Conservation (phyloP, 257 asterid genomes). For the Fraxinus anomala region DNA sequence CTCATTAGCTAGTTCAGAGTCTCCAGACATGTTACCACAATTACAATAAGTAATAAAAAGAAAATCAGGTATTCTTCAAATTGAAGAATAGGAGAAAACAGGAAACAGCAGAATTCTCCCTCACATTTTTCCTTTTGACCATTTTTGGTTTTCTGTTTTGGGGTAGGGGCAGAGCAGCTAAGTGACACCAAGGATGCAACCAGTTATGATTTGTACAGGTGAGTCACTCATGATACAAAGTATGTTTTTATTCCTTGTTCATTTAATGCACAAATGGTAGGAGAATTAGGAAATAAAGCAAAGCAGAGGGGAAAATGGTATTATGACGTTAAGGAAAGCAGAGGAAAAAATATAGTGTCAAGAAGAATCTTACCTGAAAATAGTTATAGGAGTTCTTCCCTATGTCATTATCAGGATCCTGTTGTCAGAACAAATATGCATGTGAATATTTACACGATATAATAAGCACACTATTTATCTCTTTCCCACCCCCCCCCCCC, state of each 20-base stretch:
- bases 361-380: constrained; percentile 57
- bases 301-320: not conserved
- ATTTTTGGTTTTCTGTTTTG: not conserved
- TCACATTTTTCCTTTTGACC: not conserved
- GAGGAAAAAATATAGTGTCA: not conserved
- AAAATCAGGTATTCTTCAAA: not conserved
- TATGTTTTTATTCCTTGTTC: not conserved
- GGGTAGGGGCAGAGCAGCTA: not conserved
- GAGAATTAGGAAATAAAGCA: not conserved
- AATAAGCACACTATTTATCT: too few species aligned
- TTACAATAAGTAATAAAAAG: not conserved
- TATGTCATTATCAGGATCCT: constrained; percentile 91
- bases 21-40: not conserved
- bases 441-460: constrained; percentile 18
- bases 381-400: constrained; percentile 92
- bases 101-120: not conserved
- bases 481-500: too few species aligned
- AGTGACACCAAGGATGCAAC: not conserved
- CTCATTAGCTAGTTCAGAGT: not conserved
- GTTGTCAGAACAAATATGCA: constrained; percentile 31
- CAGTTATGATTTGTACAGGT: not conserved
- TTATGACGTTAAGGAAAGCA: constrained; percentile 9
- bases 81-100: not conserved
- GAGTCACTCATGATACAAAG: not conserved
- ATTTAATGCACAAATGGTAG: not conserved